Conservation (phyloP, 192 early-diverging fungal genomes). For the Tieghemiomyces parasiticus region DNA sequence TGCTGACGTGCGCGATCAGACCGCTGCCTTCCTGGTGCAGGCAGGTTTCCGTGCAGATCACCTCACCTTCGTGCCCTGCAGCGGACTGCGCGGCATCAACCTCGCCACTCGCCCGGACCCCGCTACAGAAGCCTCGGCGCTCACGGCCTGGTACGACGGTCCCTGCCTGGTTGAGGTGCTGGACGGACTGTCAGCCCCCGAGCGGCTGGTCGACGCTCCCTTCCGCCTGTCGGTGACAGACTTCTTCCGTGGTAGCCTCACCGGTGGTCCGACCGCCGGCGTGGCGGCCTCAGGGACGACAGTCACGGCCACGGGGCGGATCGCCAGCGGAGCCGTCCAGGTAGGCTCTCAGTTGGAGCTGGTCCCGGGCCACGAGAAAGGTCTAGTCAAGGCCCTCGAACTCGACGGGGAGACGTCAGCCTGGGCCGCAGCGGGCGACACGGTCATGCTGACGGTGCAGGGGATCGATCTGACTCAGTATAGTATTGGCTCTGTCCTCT, state of each 20-base stretch:
- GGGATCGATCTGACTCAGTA: constrained; percentile 24
- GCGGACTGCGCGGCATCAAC: constrained; percentile 85
- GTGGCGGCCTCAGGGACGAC: constrained; percentile 18
- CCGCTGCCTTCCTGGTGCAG: constrained; percentile 52
- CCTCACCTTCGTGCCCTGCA: constrained; percentile 76
- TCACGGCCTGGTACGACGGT: constrained; percentile 64
- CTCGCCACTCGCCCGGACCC: constrained; percentile 30
- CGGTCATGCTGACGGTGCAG: constrained; percentile 56
- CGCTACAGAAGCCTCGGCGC: constrained; percentile 13
- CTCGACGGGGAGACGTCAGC: constrained; percentile 47
- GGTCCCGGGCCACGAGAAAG: constrained; percentile 67
- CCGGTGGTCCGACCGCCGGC: not conserved
- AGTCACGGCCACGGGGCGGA: constrained; percentile 71
- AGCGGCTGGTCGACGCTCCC: constrained; percentile 58
- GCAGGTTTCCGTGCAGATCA: constrained; percentile 66
- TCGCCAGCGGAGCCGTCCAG: constrained; percentile 80
- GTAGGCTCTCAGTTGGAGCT: constrained; percentile 67
- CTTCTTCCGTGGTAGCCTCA: constrained; percentile 70
- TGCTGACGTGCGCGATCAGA: constrained; percentile 41
- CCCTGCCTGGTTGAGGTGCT: constrained; percentile 56
- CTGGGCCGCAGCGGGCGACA: constrained; percentile 94
- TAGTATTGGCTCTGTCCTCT: constrained; percentile 74
- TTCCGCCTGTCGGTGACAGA: constrained; percentile 79
- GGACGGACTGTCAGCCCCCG: constrained; percentile 64
- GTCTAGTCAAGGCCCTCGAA: constrained; percentile 64